Evolutionary conservation across 306 rosid genomes (phyloP).

Genomic region (Delonix regia): DNA sequence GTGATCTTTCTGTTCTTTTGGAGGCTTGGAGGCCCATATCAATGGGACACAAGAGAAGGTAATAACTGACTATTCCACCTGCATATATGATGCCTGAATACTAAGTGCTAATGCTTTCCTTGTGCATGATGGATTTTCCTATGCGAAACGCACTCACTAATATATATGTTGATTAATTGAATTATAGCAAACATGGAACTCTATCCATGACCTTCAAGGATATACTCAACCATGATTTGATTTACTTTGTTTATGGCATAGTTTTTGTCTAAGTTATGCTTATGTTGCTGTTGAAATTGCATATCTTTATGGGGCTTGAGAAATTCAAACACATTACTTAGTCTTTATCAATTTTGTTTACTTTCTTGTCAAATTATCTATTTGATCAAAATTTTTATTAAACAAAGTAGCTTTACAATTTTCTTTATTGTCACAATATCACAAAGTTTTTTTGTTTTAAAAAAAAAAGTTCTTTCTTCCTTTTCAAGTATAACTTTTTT

Average conservation of each 20-base stretch:
- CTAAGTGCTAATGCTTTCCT: conserved; percentile 9
- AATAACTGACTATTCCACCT: conserved; percentile 26
- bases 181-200: conserved; percentile 3
- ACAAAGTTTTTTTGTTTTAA: not conserved
- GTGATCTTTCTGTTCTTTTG: conserved; percentile 58
- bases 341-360: not conserved
- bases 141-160: not conserved
- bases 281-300: conserved; percentile 23
- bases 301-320: conserved; percentile 9
- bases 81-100: conserved; percentile 19
- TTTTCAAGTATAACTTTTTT: conserved; percentile 8
- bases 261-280: conserved; percentile 10
- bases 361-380: not conserved
- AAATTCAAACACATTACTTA: conserved; percentile 11
- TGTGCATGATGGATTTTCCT: conserved; percentile 12
- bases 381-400: conserved; percentile 10
- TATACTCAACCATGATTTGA: conserved; percentile 12
- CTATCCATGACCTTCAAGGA: not conserved
- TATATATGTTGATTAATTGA: conserved; percentile 10
- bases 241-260: not conserved
- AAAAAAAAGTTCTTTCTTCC: not conserved
- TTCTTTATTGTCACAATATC: conserved; percentile 14
- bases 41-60: conserved; percentile 94
- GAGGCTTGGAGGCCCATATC: conserved; percentile 94
- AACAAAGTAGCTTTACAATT: not conserved